phyloP scores from a whole-genome alignment of 768 basidiomycete species.

The Lyophyllum semitale region DNA sequence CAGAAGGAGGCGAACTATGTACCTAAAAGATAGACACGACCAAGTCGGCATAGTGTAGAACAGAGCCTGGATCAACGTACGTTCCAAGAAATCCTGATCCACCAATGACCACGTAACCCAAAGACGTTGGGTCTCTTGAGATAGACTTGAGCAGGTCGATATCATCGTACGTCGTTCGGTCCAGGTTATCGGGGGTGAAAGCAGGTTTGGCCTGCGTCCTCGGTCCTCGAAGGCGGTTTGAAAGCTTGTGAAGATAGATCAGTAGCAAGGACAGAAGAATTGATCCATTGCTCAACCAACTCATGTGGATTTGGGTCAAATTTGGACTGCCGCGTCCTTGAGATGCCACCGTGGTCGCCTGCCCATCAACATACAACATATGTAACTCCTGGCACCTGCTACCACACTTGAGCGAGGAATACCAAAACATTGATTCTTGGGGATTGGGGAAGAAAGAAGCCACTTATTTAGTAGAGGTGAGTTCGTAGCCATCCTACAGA shows the following conservation, averaged over 20 bases:
- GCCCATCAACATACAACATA: too few relatives aligned
- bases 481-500: too few relatives aligned
- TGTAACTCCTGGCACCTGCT: too few relatives aligned
- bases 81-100: constrained; percentile 35
- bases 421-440: too few relatives aligned
- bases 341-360: too few relatives aligned
- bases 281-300: background rate
- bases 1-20: constrained; percentile 33
- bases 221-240: constrained; percentile 11
- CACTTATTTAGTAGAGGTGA: too few relatives aligned
- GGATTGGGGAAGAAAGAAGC: too few relatives aligned
- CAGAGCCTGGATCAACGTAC: constrained; percentile 12
- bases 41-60: background rate
- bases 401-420: too few relatives aligned
- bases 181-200: constrained; percentile 15
- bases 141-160: constrained; percentile 28
- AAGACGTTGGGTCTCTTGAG: constrained; percentile 22
- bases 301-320: background rate
- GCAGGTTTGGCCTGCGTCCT: constrained; percentile 2
- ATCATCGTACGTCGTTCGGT: constrained; percentile 25
- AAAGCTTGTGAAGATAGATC: constrained; percentile 17
- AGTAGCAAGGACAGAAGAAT: background rate
- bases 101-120: constrained; percentile 30
- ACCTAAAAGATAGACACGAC: constrained; percentile 17
- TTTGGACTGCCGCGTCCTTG: background rate